Evolutionary conservation across 2,329 filamentous ascomycete species (phyloP).

Genomic region (Fusarium udum): DNA sequence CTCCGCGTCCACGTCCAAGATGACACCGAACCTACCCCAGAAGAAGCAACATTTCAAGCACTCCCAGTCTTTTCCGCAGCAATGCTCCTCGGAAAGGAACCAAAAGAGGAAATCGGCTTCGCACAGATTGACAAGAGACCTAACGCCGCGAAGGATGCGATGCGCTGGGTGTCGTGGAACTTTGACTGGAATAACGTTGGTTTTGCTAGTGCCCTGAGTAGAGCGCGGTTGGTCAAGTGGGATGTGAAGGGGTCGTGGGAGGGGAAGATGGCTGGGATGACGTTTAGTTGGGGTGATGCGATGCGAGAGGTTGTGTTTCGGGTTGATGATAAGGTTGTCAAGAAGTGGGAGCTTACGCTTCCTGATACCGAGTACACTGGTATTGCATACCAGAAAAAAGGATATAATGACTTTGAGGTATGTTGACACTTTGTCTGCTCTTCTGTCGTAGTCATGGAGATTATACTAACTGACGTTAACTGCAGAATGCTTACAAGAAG

Average conservation of each 20-base stretch:
- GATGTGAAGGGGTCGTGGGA: neutral
- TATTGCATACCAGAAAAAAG: neutral
- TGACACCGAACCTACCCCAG: neutral
- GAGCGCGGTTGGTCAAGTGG: neutral
- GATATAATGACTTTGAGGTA: neutral
- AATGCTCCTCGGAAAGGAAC: neutral
- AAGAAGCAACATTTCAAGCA: neutral
- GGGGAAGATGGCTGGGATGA: neutral
- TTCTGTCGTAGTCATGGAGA: rapidly evolving
- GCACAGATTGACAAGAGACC: neutral
- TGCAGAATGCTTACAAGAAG: neutral
- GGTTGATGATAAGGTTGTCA: neutral
- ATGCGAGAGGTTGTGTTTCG: neutral
- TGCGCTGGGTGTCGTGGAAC: neutral
- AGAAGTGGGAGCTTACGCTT: neutral
- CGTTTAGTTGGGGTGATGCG: neutral
- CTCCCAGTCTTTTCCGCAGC: neutral
- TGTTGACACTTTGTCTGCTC: too few species aligned
- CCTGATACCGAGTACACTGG: neutral
- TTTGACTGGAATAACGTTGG: neutral
- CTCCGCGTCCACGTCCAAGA: neutral
- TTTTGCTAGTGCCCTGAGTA: neutral
- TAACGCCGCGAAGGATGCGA: neutral
- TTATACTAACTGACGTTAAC: neutral
- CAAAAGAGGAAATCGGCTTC: neutral